Evolutionary conservation across 192 early-diverging fungal species (phyloP).

Genomic region (Mortierella antarctica): DNA sequence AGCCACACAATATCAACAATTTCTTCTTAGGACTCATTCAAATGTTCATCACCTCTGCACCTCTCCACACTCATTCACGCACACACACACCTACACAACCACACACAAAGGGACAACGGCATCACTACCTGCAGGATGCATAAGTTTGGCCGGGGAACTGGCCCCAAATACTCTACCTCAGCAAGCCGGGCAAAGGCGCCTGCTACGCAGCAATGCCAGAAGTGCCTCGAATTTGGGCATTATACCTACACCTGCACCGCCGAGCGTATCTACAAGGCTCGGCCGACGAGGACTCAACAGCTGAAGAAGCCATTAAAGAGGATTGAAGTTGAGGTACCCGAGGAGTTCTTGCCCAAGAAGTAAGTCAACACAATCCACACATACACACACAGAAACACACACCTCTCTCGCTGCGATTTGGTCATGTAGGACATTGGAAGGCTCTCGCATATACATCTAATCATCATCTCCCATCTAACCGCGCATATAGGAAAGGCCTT

Average conservation of each 20-base stretch:
- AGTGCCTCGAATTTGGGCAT: slow-evolving; percentile 68
- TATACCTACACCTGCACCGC: slow-evolving; percentile 67
- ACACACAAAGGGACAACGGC: too few species aligned
- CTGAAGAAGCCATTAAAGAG: slow-evolving; percentile 65
- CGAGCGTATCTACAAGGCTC: slow-evolving; percentile 55
- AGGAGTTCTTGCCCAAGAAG: slow-evolving; percentile 59
- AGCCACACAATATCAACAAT: too few species aligned
- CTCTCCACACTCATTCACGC: too few species aligned
- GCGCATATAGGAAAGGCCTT: slow-evolving; percentile 47
- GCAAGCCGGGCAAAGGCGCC: slow-evolving; percentile 50
- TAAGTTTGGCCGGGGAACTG: slow-evolving; percentile 16
- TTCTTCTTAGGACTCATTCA: too few species aligned
- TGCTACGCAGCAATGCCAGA: slow-evolving; percentile 66
- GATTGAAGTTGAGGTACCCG: slow-evolving; percentile 57
- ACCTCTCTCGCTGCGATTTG: neutral
- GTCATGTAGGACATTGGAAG: neutral
- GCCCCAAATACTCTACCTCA: slow-evolving; percentile 29
- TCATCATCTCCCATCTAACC: neutral
- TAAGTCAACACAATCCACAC: neutral
- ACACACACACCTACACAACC: too few species aligned
- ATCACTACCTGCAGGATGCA: slow-evolving; percentile 14
- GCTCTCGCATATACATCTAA: neutral
- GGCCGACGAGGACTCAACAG: slow-evolving; percentile 70
- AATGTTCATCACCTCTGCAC: too few species aligned
- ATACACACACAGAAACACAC: neutral